These are phyloP conservation scores for Alternaria sp. DNA, from an alignment of 2,329 filamentous ascomycete genomes.

Conservation along the genomic window DNA sequence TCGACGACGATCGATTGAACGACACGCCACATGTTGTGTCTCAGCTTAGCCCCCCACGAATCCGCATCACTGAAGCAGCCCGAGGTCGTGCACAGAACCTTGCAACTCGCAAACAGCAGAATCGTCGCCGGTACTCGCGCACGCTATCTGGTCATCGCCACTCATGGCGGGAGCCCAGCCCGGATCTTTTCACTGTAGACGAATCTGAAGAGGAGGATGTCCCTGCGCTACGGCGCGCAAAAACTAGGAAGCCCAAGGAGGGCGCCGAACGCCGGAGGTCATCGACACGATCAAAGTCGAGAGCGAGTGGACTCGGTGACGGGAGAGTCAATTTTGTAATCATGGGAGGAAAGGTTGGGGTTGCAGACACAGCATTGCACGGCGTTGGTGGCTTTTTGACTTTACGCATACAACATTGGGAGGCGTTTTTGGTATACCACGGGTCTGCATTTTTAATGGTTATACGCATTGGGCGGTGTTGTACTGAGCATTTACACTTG, in stretches of 20 bases:
- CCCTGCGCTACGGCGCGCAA: slow-evolving; percentile 36
- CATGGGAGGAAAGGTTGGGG: slow-evolving; percentile 11
- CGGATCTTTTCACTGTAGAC: slow-evolving; percentile 54
- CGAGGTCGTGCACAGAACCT: slow-evolving; percentile 52
- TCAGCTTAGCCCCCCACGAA: slow-evolving; percentile 42
- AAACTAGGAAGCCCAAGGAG: slow-evolving; percentile 48
- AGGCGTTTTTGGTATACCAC: slow-evolving; percentile 29
- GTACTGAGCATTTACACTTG: slow-evolving; percentile 39
- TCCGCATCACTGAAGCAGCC: slow-evolving; percentile 44
- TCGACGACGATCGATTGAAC: slow-evolving; percentile 48
- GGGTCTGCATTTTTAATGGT: slow-evolving; percentile 19
- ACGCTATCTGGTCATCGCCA: slow-evolving; percentile 53
- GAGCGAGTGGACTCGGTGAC: slow-evolving; percentile 35
- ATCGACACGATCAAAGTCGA: slow-evolving; percentile 40
- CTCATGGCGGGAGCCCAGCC: slow-evolving; percentile 54
- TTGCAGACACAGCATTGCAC: slow-evolving; percentile 28
- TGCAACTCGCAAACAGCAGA: slow-evolving; percentile 40
- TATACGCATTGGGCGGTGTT: slow-evolving; percentile 42
- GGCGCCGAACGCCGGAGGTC: slow-evolving; percentile 48
- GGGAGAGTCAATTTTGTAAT: slow-evolving; percentile 45
- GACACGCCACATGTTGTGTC: slow-evolving; percentile 41
- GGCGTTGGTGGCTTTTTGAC: slow-evolving; percentile 29
- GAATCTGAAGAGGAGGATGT: slow-evolving; percentile 52
- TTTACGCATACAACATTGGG: slow-evolving; percentile 26
- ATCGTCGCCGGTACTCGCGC: slow-evolving; percentile 45